Evolutionary conservation across 495 filamentous ascomycete species (phyloP).

Genomic region (Neurospora hispaniola): DNA sequence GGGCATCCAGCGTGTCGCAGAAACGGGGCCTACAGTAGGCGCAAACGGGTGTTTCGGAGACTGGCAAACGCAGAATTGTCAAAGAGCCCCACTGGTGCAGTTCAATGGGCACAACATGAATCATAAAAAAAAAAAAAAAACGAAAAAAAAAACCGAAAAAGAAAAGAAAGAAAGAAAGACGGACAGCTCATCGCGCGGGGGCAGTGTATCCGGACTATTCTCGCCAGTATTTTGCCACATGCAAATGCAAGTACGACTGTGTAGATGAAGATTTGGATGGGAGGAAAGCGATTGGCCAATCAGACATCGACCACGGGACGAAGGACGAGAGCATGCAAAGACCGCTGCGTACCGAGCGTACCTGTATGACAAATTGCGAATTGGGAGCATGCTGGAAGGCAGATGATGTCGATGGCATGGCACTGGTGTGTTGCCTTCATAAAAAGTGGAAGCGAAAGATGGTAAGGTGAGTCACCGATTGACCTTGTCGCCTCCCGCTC

Average conservation of each 20-base stretch:
- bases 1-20: background rate
- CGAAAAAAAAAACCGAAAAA: background rate
- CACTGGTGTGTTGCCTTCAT: background rate
- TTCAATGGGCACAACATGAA: background rate
- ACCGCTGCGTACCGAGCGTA: background rate
- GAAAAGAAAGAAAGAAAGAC: background rate
- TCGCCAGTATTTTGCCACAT: background rate
- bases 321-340: background rate
- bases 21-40: background rate
- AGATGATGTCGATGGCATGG: background rate
- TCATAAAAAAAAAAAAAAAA: background rate
- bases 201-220: background rate
- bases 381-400: background rate
- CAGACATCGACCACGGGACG: background rate
- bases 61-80: background rate
- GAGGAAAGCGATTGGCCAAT: background rate
- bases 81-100: background rate
- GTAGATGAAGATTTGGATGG: background rate
- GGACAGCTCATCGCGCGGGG: background rate
- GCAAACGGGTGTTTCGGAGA: background rate
- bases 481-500: background rate
- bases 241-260: background rate
- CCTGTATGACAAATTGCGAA: background rate
- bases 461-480: background rate
- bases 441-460: background rate